These are phyloP conservation scores for Zhuliangozyma parablackwelliae DNA, from an alignment of 1,139 yeast genomes.

Conservation along the genomic window DNA sequence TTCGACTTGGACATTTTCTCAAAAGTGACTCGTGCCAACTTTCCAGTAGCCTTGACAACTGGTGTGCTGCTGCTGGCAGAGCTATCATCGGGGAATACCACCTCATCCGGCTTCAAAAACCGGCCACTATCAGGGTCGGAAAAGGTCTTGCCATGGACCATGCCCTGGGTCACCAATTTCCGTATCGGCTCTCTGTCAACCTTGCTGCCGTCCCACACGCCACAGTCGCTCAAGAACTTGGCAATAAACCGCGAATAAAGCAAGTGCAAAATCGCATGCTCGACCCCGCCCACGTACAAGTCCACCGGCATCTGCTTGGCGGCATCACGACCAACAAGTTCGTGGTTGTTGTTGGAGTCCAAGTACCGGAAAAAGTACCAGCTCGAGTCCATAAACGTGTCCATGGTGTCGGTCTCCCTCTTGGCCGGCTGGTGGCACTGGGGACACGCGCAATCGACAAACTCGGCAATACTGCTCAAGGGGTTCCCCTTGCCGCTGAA, in stretches of 20 bases:
- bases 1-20: slow-evolving; percentile 98
- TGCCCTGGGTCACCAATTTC: slow-evolving; percentile 85
- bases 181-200: slow-evolving; percentile 73
- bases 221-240: slow-evolving; percentile 65
- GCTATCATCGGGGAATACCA: slow-evolving; percentile 28
- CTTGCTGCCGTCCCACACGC: slow-evolving; percentile 42
- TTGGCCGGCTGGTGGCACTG: slow-evolving; percentile 64
- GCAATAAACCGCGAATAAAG: slow-evolving; percentile 80
- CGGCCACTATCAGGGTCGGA: slow-evolving; percentile 67
- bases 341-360: slow-evolving; percentile 58
- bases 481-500: slow-evolving; percentile 62
- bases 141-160: slow-evolving; percentile 92
- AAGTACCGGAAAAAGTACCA: slow-evolving; percentile 90
- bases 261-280: slow-evolving; percentile 90
- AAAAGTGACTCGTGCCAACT: slow-evolving; percentile 50
- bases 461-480: slow-evolving; percentile 61
- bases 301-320: slow-evolving; percentile 73
- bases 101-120: slow-evolving; percentile 74
- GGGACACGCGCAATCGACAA: slow-evolving; percentile 75
- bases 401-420: slow-evolving; percentile 97
- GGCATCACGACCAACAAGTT: slow-evolving; percentile 55
- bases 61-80: slow-evolving; percentile 25
- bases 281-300: slow-evolving; percentile 89
- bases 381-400: slow-evolving; percentile 94
- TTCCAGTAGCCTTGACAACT: slow-evolving; percentile 45